Evolutionary conservation across 225 moss, liverwort and hornwort genomes (phyloP), one percentile per base, ranked within the genome.

Genomic region (Physcomitrium patens): DNA sequence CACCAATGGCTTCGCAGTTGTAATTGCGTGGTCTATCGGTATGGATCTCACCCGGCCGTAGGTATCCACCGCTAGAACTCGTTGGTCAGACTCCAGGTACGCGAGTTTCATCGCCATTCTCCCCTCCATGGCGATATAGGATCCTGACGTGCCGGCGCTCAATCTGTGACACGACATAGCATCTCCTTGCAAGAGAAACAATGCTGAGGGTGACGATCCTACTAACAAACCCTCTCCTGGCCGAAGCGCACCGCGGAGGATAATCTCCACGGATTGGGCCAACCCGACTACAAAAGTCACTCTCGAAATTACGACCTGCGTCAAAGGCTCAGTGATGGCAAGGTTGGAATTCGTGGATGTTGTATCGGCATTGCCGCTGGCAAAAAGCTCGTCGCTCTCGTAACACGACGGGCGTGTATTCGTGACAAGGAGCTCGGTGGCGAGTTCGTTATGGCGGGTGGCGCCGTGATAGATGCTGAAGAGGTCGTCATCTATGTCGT

Each of bases 401-500:
- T 67, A 72, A 12, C 65, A 56, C n/a, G n/a, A 15, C 73, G 20
- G 31, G 31, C 27, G 13, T 24, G 5, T 8, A 31, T 46, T 71
- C 56, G 18, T 12, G 10, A 14, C 31, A 42, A 53, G 44, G 45
- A 56, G 77, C 2, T 57, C 64, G 18, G 20, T 20, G 46, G 54
- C 56, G 18, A 57, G 37, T 14, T 65, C 31, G 15, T 20, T 49
- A 23, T 50, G 48, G 37, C 22, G 49, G 1, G 50, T 16, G n/a
- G 49, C 67, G 19, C 51, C 66, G 17, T 78, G 71, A 27, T 18
- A 60, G 73, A 75, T 75, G 57, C 70, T 75, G 64, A 70, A 70
- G 41, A 65, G 70, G 63, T 80, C 80, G 44, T 87, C 84, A 19
- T 83, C 83, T 9, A 37, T 55, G 64, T 82, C 79, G 44, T 56